A percentile compares a stretch with the other conserved stretches of the same genome.
These are phyloP conservation scores for Eutrema heterophyllum DNA, from an alignment of 345 rosid species.

Conservation along the genomic window DNA sequence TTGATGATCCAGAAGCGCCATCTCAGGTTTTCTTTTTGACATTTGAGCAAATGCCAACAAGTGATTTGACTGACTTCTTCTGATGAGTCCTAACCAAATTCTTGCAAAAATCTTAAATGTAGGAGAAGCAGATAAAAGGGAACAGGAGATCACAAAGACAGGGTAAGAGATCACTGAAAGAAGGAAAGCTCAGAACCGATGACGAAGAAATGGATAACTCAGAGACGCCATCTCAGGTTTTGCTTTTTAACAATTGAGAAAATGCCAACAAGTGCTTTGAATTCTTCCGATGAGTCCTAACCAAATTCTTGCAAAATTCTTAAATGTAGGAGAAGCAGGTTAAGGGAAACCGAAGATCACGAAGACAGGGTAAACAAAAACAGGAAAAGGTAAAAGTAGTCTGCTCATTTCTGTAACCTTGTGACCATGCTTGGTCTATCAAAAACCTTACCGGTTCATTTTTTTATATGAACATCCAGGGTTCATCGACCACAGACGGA, in stretches of 20 bases:
- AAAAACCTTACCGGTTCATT: slow-evolving; percentile 7
- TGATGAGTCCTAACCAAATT: not conserved
- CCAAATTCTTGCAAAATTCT: not conserved
- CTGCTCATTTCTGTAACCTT: not conserved
- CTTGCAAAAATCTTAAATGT: not conserved
- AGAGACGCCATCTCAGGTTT: slow-evolving; percentile 2
- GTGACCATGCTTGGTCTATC: not conserved
- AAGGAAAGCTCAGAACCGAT: not conserved
- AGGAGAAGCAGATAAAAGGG: slow-evolving; percentile 13
- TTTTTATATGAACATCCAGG: slow-evolving; percentile 3
- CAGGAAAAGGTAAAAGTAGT: slow-evolving; percentile 22
- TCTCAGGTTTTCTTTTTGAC: slow-evolving; percentile 16
- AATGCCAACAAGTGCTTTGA: not conserved
- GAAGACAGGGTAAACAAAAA: slow-evolving; percentile 19
- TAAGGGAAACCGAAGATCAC: slow-evolving; percentile 18
- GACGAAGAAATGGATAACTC: not conserved
- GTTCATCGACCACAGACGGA: not conserved
- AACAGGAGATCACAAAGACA: slow-evolving; percentile 25
- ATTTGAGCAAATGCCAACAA: not conserved
- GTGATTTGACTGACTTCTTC: not conserved
- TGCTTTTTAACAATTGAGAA: not conserved
- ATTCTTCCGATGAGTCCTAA: slow-evolving; percentile 1
- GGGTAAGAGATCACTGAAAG: slow-evolving; percentile 6
- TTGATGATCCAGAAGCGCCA: not conserved
- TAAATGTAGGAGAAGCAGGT: slow-evolving; percentile 17